These are phyloP conservation scores for Suhomyces yuchorum DNA, from an alignment of 1,139 yeast species.

Conservation along the genomic window DNA sequence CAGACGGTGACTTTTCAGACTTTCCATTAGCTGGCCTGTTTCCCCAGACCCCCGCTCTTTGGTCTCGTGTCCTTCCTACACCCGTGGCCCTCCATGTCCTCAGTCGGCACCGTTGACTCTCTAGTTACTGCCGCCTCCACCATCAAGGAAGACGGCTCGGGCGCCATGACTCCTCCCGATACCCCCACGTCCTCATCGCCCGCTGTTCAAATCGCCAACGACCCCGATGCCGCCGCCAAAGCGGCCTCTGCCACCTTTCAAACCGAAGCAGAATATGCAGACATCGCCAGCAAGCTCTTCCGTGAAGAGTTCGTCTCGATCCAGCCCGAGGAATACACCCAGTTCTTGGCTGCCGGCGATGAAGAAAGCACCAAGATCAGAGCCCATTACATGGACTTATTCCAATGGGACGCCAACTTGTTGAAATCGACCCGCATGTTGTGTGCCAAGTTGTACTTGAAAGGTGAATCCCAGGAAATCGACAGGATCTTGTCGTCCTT, in stretches of 20 bases:
- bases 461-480: slow-evolving; percentile 83
- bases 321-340: slow-evolving; percentile 51
- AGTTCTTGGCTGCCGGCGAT: slow-evolving; percentile 46
- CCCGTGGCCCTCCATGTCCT: slow-evolving; percentile 12
- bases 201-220: neutral
- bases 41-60: neutral
- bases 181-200: slow-evolving; percentile 9
- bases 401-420: slow-evolving; percentile 52
- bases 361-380: slow-evolving; percentile 45
- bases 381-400: slow-evolving; percentile 48
- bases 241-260: slow-evolving; percentile 2
- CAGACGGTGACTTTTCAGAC: too few relatives aligned
- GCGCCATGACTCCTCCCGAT: slow-evolving; percentile 7
- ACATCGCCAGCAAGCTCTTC: slow-evolving; percentile 42
- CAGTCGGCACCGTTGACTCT: slow-evolving; percentile 18
- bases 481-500: slow-evolving; percentile 74
- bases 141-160: slow-evolving; percentile 8
- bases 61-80: neutral
- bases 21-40: neutral
- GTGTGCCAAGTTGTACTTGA: slow-evolving; percentile 67
- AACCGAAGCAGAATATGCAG: slow-evolving; percentile 24
- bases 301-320: slow-evolving; percentile 46
- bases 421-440: slow-evolving; percentile 59
- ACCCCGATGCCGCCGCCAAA: slow-evolving; percentile 2
- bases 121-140: slow-evolving; percentile 17